Conservation (phyloP, 2,329 filamentous ascomycete genomes). For the Camillea tinctor region DNA sequence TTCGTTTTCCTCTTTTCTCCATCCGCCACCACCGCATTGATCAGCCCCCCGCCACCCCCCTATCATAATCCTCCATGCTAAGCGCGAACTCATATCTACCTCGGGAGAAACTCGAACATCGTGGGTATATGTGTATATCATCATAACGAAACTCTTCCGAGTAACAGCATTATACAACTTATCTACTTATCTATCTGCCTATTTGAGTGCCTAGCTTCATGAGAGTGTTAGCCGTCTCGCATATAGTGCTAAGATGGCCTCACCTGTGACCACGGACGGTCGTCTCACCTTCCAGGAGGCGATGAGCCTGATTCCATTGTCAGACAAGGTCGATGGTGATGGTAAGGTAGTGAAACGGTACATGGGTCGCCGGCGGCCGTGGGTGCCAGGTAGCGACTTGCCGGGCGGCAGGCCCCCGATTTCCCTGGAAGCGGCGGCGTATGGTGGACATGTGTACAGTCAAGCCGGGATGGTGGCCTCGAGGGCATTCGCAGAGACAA, state of each 20-base stretch:
- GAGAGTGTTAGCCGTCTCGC: neutral
- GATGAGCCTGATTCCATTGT: constrained; percentile 33
- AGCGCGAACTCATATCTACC: neutral
- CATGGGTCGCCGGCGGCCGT: constrained; percentile 36
- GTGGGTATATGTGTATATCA: neutral
- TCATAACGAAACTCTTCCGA: neutral
- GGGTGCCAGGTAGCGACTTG: constrained; percentile 34
- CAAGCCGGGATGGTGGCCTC: constrained; percentile 41
- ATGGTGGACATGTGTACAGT: constrained; percentile 45
- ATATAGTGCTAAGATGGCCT: neutral
- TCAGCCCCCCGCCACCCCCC: neutral
- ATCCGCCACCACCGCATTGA: neutral
- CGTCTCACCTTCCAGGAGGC: constrained; percentile 38
- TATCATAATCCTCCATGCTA: neutral
- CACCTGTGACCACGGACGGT: neutral
- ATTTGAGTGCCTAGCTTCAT: neutral
- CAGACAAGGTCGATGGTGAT: constrained; percentile 15
- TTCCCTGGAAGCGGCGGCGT: constrained; percentile 29
- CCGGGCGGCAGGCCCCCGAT: neutral
- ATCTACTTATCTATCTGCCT: neutral
- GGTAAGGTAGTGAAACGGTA: constrained; percentile 27
- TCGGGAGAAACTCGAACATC: neutral
- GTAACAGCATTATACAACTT: neutral
- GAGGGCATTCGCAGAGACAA: constrained; percentile 31
- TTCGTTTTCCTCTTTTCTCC: neutral